A percentile compares a stretch with the other conserved stretches of the same genome.
These are phyloP conservation scores for Aspergillus uvarum DNA, from an alignment of 2,329 filamentous ascomycete species.

Conservation along the genomic window DNA sequence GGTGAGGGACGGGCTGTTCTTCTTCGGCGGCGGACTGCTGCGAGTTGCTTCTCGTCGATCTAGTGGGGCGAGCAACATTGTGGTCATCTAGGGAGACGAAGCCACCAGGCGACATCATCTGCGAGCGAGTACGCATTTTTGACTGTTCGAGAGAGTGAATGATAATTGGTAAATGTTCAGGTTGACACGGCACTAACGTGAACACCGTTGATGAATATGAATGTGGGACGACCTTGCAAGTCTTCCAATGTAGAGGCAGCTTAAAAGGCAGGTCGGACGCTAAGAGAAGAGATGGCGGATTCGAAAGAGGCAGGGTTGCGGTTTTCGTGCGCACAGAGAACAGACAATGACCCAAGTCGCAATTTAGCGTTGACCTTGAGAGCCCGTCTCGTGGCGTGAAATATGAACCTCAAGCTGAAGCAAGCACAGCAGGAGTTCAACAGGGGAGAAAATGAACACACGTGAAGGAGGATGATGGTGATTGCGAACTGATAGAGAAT, in stretches of 20 bases:
- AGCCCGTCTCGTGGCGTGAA: too few species aligned
- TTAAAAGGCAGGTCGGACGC: neutral
- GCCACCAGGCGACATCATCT: constrained; percentile 36
- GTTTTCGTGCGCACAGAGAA: too few species aligned
- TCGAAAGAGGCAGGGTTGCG: too few species aligned
- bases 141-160: constrained; percentile 7
- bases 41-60: constrained; percentile 18
- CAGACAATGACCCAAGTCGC: too few species aligned
- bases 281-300: neutral
- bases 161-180: neutral
- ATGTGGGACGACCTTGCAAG: neutral
- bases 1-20: constrained; percentile 15
- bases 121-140: constrained; percentile 41
- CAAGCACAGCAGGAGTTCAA: too few species aligned
- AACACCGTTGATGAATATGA: neutral
- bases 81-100: constrained; percentile 32
- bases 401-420: too few species aligned
- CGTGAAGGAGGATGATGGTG: too few species aligned
- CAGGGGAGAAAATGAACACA: too few species aligned
- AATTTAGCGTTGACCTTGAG: too few species aligned
- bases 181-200: neutral
- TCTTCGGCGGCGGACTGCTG: constrained; percentile 11
- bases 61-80: constrained; percentile 21
- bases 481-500: neutral
- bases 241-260: neutral